These are phyloP conservation scores for Tylopilus vinaceipallidus DNA, from an alignment of 768 basidiomycete species.

Conservation along the genomic window DNA sequence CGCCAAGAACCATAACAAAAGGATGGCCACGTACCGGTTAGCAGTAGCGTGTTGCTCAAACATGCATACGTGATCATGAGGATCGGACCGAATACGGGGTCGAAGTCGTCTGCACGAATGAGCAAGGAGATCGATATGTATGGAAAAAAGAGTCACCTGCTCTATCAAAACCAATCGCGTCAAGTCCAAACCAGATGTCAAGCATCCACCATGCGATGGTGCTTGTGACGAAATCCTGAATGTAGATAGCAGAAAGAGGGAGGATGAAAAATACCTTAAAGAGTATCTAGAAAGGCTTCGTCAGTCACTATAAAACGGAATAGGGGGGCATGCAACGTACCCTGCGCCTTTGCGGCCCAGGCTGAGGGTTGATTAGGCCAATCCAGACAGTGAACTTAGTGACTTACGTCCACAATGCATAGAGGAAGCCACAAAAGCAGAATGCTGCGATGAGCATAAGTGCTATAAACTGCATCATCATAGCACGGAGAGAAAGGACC, in stretches of 20 bases:
- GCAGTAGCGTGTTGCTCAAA: conserved; percentile 85
- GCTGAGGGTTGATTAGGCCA: conserved; percentile 35
- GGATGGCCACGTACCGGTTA: conserved; percentile 63
- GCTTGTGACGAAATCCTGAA: conserved; percentile 26
- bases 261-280: conserved; percentile 32
- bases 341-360: conserved; percentile 58
- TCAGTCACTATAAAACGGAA: background rate
- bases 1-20: background rate
- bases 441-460: conserved; percentile 85
- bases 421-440: conserved; percentile 90
- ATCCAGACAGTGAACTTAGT: background rate
- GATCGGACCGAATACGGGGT: conserved; percentile 86
- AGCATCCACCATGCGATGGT: conserved; percentile 95
- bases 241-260: background rate
- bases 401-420: conserved; percentile 90
- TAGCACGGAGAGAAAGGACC: conserved; percentile 82
- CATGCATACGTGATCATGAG: conserved; percentile 91
- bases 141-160: conserved; percentile 57
- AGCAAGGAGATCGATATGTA: background rate
- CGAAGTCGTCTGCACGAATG: conserved; percentile 59
- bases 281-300: conserved; percentile 27
- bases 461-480: conserved; percentile 87
- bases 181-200: conserved; percentile 92
- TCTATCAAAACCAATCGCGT: conserved; percentile 83
- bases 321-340: conserved; percentile 35